Evolutionary conservation across 1,284 basidiomycete species (phyloP).

Genomic region (Athelia psychrophila): DNA sequence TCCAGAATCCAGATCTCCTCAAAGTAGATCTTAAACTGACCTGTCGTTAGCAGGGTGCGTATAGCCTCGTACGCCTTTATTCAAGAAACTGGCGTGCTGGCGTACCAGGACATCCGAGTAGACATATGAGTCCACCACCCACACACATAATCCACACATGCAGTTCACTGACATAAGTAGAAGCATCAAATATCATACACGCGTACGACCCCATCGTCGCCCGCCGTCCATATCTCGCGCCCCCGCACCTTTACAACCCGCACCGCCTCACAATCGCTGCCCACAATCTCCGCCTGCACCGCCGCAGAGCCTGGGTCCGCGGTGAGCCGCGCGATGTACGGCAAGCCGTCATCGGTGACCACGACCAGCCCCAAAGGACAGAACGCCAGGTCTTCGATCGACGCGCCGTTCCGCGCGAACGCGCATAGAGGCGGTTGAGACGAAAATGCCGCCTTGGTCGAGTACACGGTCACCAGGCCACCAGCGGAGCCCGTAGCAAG

Average conservation of each 20-base stretch:
- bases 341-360: constrained; percentile 54
- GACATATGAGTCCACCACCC: no score
- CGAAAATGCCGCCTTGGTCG: constrained; percentile 48
- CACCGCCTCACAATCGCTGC: constrained; percentile 50
- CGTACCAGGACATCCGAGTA: no score
- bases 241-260: constrained; percentile 31
- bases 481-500: constrained; percentile 62
- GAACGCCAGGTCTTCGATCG: constrained; percentile 54
- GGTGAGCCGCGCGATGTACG: constrained; percentile 38
- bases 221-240: constrained; percentile 53
- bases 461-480: constrained; percentile 62
- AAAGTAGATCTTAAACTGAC: no score
- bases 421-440: constrained; percentile 32
- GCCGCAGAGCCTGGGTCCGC: constrained; percentile 19
- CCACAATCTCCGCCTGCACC: constrained; percentile 43
- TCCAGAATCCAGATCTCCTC: no score
- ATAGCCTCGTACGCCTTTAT: no score
- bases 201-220: constrained; percentile 41
- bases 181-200: constrained; percentile 15
- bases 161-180: no score
- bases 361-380: constrained; percentile 35
- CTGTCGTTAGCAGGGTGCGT: no score
- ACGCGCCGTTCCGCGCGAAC: constrained; percentile 53
- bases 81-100: no score
- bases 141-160: no score